Percentiles rank a stretch among this genome's conserved stretches.
These are phyloP conservation scores for Ciborinia camelliae DNA, from an alignment of 2,329 filamentous ascomycete species.

Conservation along the genomic window DNA sequence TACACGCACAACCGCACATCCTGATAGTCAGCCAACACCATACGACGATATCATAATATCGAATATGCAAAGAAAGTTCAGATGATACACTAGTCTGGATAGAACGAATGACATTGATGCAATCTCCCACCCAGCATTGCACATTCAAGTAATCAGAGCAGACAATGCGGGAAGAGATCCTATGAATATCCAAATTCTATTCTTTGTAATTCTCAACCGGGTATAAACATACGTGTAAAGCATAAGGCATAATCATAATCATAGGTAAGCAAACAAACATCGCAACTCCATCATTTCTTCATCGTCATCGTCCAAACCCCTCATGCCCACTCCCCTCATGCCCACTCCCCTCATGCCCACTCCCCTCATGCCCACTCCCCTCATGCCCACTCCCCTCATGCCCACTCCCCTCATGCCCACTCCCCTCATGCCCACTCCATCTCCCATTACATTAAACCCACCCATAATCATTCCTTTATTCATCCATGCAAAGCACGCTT, in stretches of 20 bases:
- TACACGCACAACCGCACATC: too few relatives aligned
- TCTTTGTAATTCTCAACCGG: slow-evolving; percentile 9
- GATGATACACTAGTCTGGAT: too few relatives aligned
- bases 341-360: background rate
- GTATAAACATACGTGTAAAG: slow-evolving; percentile 13
- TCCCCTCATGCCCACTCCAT: background rate
- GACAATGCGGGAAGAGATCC: fast-evolving
- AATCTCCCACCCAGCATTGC: too few relatives aligned
- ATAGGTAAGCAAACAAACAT: slow-evolving; percentile 1
- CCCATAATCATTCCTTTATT: background rate
- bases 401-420: background rate
- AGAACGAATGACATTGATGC: too few relatives aligned
- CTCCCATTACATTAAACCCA: background rate
- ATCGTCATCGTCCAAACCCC: background rate
- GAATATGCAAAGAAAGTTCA: too few relatives aligned
- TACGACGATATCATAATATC: too few relatives aligned
- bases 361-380: background rate
- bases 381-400: too few relatives aligned
- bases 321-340: background rate
- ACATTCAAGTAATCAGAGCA: too few relatives aligned
- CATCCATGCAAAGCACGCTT: background rate
- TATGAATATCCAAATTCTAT: background rate
- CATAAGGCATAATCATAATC: background rate
- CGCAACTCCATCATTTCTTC: background rate
- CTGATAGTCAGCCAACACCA: too few relatives aligned